phyloP scores from a whole-genome alignment of 768 basidiomycete species.

The Tulasnella sp. region DNA sequence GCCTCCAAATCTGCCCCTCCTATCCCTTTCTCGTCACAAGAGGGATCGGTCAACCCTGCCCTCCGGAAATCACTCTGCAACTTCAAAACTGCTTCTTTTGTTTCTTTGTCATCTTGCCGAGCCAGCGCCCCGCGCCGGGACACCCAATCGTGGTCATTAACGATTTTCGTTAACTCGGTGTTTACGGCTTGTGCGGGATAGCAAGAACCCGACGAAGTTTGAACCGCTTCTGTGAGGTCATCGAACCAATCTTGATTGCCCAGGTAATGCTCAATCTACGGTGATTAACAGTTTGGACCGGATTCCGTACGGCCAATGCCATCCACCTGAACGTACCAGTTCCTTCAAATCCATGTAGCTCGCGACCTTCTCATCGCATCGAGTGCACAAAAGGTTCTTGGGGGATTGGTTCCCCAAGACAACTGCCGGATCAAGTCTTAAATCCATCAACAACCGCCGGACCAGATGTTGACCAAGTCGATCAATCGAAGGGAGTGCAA shows the following conservation, averaged over 20 bases:
- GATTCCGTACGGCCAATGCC: not conserved
- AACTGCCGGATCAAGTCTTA: not conserved
- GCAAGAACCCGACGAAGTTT: not conserved
- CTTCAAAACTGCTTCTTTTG: not conserved
- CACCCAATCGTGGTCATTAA: not conserved
- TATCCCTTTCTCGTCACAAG: not conserved
- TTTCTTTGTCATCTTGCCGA: not conserved
- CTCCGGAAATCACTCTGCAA: not conserved
- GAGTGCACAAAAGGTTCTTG: not conserved
- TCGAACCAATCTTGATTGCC: not conserved
- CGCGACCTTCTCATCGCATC: not conserved
- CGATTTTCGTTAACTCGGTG: not conserved
- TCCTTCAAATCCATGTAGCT: not conserved
- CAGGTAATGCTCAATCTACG: not conserved
- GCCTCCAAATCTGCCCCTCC: too few species aligned
- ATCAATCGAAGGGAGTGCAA: not conserved
- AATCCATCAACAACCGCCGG: not conserved
- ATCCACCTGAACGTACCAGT: not conserved
- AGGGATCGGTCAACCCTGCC: not conserved
- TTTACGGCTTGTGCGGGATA: not conserved
- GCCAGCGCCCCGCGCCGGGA: not conserved
- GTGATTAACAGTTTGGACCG: not conserved
- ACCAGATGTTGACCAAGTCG: not conserved
- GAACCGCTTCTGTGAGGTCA: not conserved
- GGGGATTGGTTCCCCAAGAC: not conserved